A percentile compares a stretch with the other conserved stretches of the same genome.
These are phyloP conservation scores for Suhomyces ambrosiae DNA, from an alignment of 1,139 yeast species.

Conservation along the genomic window DNA sequence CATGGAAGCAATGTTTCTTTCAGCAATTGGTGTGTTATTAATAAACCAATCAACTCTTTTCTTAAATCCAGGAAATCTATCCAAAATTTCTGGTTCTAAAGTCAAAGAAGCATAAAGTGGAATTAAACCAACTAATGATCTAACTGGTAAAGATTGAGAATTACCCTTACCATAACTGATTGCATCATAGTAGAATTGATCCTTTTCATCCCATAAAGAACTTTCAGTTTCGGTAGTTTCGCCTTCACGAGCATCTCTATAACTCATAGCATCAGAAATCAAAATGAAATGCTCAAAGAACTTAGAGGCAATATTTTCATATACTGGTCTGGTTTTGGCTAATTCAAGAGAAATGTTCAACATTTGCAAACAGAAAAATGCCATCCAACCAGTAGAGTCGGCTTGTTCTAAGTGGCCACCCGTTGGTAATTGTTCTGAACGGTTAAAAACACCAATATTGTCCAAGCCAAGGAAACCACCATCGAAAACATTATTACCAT, in stretches of 20 bases:
- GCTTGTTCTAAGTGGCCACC: conserved; percentile 94
- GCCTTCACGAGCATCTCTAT: conserved; percentile 52
- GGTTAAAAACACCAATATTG: conserved; percentile 90
- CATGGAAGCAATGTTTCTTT: conserved; percentile 89
- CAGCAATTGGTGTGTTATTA: conserved; percentile 72
- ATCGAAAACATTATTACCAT: conserved; percentile 89
- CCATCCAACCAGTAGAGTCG: conserved; percentile 99
- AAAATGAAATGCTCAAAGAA: conserved; percentile 91
- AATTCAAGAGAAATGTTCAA: conserved; percentile 89
- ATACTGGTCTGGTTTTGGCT: conserved; percentile 82
- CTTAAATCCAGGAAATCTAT: conserved; percentile 81
- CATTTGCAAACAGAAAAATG: conserved; percentile 90
- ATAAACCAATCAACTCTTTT: conserved; percentile 87
- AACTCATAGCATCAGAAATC: conserved; percentile 95
- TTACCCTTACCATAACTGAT: conserved; percentile 79
- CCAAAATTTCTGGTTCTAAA: conserved; percentile 80
- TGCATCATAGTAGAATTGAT: conserved; percentile 89
- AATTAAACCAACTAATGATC: conserved; percentile 90
- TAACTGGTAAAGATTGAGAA: conserved; percentile 76
- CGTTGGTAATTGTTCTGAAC: conserved; percentile 93
- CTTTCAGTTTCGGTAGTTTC: conserved; percentile 52
- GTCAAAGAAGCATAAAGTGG: conserved; percentile 92
- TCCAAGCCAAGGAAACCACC: conserved; percentile 96
- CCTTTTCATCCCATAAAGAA: conserved; percentile 89
- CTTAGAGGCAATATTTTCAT: conserved; percentile 93